Conservation (phyloP, 2,329 filamentous ascomycete genomes). For the Endoconidiophora laricicola region DNA sequence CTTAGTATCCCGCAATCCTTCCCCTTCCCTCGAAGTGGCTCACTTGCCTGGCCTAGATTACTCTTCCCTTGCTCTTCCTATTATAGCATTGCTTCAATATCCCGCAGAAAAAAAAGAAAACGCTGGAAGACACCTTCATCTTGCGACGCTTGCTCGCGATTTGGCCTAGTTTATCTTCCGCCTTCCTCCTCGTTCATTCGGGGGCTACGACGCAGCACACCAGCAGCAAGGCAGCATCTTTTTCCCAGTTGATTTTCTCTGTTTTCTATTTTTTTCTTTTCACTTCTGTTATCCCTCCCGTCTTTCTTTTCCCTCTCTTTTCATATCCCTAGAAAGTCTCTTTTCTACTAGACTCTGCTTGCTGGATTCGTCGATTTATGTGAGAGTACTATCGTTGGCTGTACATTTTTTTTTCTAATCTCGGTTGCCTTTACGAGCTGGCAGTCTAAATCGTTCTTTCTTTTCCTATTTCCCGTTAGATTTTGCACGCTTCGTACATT, state of each 20-base stretch:
- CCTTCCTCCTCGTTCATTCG: conserved; percentile 3
- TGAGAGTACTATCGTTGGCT: background rate
- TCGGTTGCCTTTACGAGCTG: background rate
- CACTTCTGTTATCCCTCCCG: background rate
- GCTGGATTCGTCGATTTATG: background rate
- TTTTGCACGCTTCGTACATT: too few relatives aligned
- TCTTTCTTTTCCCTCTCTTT: background rate
- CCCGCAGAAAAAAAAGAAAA: background rate
- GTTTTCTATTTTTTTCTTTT: conserved; percentile 1
- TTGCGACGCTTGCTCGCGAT: conserved; percentile 2
- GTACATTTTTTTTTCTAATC: background rate
- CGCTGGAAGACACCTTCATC: background rate
- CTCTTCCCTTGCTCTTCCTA: background rate
- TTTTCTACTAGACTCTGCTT: background rate
- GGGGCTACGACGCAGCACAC: background rate
- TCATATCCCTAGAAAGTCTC: too few relatives aligned
- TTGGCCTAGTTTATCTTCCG: conserved; percentile 3
- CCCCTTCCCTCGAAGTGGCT: conserved; percentile 7
- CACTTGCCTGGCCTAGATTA: conserved; percentile 4
- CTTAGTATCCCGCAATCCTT: conserved; percentile 2
- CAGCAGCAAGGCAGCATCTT: background rate
- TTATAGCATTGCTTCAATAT: background rate
- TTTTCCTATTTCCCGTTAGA: background rate
- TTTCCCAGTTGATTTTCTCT: conserved; percentile 1
- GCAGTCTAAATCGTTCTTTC: background rate